phyloP scores from a whole-genome alignment of 805 yeast genomes.

The Metschnikowia cubensis region DNA sequence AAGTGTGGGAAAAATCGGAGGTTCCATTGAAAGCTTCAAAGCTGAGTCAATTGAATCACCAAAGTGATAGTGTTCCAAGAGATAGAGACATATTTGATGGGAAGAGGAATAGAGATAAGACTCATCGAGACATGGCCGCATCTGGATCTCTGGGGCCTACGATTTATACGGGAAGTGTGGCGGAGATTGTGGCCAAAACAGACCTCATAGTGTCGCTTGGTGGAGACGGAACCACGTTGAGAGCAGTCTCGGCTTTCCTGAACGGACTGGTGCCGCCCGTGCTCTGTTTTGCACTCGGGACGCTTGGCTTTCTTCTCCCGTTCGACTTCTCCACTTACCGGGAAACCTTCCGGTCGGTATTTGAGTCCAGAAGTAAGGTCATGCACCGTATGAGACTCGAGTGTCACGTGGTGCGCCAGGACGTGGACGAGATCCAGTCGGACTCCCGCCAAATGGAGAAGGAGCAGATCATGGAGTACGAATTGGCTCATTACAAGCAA shows the following conservation, averaged over 20 bases:
- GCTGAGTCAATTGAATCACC: no score
- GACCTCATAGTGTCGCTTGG: constrained; percentile 85
- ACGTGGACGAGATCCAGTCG: constrained; percentile 7
- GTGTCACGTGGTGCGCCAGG: constrained; percentile 55
- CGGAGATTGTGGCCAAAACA: constrained; percentile 59
- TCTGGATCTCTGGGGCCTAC: background rate
- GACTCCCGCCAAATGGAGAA: constrained; percentile 6
- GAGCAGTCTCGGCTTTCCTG: constrained; percentile 77
- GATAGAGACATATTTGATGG: no score
- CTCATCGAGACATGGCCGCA: no score
- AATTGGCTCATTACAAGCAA: constrained; percentile 17
- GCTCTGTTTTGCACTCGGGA: constrained; percentile 82
- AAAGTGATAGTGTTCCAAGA: no score
- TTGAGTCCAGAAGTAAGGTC: constrained; percentile 64
- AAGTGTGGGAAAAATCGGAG: no score
- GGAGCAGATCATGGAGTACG: constrained; percentile 15
- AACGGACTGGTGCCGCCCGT: constrained; percentile 82
- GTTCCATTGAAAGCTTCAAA: no score
- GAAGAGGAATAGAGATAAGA: no score
- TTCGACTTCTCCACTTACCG: constrained; percentile 67
- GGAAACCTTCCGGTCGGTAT: constrained; percentile 61
- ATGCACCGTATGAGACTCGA: constrained; percentile 74
- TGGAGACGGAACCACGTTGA: constrained; percentile 92
- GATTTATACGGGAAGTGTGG: constrained; percentile 55
- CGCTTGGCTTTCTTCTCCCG: constrained; percentile 84